A percentile compares a stretch with the other conserved stretches of the same genome.
Evolutionary conservation across 305 asterid species (phyloP).

Genomic region (Fraxinus xanthoxyloides): DNA sequence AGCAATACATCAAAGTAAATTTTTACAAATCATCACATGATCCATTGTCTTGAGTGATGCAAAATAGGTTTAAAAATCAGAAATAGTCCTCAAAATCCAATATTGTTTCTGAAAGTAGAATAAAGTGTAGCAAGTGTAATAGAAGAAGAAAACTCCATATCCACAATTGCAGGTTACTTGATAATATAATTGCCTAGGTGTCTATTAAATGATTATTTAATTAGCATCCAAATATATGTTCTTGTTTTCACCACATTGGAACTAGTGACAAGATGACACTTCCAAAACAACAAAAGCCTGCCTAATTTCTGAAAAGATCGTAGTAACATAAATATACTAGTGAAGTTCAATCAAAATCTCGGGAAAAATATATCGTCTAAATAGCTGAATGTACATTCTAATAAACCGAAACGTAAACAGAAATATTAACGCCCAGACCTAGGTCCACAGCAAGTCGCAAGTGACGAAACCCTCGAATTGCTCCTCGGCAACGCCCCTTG

Average conservation of each 20-base stretch:
- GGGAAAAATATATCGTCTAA: not conserved
- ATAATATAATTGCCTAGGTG: not conserved
- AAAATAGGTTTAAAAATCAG: not conserved
- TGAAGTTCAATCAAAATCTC: conserved; percentile 16
- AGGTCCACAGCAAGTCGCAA: conserved; percentile 99
- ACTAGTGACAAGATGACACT: conserved; percentile 12
- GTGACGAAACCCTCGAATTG: conserved; percentile 98
- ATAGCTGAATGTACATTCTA: conserved; percentile 1
- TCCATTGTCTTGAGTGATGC: not conserved
- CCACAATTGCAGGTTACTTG: not conserved
- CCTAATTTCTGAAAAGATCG: conserved; percentile 7
- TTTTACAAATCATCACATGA: not conserved
- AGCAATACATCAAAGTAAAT: not conserved
- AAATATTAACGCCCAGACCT: conserved; percentile 50
- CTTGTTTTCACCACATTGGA: conserved; percentile 7
- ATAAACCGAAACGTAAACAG: conserved; percentile 7
- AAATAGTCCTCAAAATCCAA: not conserved
- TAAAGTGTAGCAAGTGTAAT: not conserved
- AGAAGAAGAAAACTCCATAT: not conserved
- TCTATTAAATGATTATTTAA: not conserved
- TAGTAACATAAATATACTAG: not conserved
- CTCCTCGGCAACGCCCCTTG: conserved; percentile 99
- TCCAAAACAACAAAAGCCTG: conserved; percentile 5
- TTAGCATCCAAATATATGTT: conserved; percentile 15
- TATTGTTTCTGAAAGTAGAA: not conserved